phyloP scores from a whole-genome alignment of 352 stramenopile genomes.

The Phytophthora constricta region DNA sequence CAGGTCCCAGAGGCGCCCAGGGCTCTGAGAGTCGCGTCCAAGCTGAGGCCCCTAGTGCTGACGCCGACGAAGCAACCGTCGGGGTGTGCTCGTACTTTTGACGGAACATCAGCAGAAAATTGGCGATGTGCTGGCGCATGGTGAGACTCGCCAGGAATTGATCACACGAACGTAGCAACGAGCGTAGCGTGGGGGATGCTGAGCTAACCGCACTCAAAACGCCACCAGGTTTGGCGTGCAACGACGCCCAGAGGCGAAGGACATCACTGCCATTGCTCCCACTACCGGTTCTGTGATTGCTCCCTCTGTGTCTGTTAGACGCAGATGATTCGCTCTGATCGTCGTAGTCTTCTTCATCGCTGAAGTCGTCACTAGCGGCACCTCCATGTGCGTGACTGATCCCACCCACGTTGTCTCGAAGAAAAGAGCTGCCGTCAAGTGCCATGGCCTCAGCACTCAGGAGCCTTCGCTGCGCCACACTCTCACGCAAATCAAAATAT shows the following conservation, averaged over 20 bases:
- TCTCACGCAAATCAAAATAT: conserved; percentile 60
- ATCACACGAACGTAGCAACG: conserved; percentile 53
- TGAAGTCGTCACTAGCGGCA: conserved; percentile 28
- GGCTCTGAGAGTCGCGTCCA: conserved; percentile 44
- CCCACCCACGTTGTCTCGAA: conserved; percentile 26
- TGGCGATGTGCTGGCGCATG: conserved; percentile 50
- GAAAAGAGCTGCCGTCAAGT: conserved; percentile 35
- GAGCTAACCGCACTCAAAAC: conserved; percentile 41
- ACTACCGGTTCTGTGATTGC: conserved; percentile 14
- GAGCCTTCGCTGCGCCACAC: conserved; percentile 56
- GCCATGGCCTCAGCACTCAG: conserved; percentile 66
- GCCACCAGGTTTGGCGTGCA: conserved; percentile 48
- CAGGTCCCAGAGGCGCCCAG: conserved; percentile 16
- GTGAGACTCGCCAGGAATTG: conserved; percentile 47
- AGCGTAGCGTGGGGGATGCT: conserved; percentile 35
- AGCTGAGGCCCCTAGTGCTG: conserved; percentile 25
- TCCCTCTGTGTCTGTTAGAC: conserved; percentile 24
- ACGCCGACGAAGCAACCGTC: conserved; percentile 7
- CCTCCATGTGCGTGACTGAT: conserved; percentile 42
- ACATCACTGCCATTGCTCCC: conserved; percentile 31
- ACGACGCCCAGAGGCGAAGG: conserved; percentile 36
- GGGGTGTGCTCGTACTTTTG: conserved; percentile 50
- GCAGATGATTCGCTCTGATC: conserved; percentile 40
- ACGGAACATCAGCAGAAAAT: conserved; percentile 60
- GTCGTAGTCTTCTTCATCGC: conserved; percentile 44